Percentiles rank a stretch among this genome's conserved stretches.
Conservation (phyloP, 371 early-diverging fungal genomes). For the Phascolomyces articulosus region DNA sequence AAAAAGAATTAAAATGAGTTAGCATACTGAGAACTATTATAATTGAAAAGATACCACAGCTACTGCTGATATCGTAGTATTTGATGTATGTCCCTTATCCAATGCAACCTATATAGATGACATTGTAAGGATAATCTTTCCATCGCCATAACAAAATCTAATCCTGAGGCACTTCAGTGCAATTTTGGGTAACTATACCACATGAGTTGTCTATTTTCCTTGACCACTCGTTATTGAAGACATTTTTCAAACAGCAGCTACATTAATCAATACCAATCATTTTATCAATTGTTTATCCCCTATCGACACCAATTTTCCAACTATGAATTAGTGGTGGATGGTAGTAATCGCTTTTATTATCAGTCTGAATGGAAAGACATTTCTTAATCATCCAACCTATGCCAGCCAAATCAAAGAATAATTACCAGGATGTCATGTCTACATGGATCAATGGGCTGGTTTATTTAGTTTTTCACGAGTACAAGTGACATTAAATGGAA, state of each 20-base stretch:
- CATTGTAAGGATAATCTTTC: too few species aligned
- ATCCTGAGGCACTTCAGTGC: too few species aligned
- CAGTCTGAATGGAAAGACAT: neutral
- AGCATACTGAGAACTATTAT: too few species aligned
- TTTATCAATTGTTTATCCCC: neutral
- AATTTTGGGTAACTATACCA: neutral
- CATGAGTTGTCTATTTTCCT: neutral
- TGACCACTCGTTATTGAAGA: neutral
- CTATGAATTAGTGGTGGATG: neutral
- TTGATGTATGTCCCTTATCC: too few species aligned
- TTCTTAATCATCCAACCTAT: neutral
- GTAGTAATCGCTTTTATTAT: neutral
- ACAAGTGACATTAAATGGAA: too few species aligned
- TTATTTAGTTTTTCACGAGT: too few species aligned
- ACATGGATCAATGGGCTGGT: neutral
- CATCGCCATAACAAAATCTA: too few species aligned
- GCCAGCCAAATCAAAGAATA: neutral
- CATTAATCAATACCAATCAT: neutral
- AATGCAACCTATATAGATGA: too few species aligned
- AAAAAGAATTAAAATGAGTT: too few species aligned
- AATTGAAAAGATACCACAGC: too few species aligned
- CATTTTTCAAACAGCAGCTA: neutral
- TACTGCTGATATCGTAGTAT: too few species aligned
- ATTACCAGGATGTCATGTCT: neutral
- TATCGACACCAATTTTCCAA: neutral